These are phyloP conservation scores for Hygrophoropsis aurantiaca DNA, from an alignment of 768 basidiomycete genomes.

Conservation along the genomic window DNA sequence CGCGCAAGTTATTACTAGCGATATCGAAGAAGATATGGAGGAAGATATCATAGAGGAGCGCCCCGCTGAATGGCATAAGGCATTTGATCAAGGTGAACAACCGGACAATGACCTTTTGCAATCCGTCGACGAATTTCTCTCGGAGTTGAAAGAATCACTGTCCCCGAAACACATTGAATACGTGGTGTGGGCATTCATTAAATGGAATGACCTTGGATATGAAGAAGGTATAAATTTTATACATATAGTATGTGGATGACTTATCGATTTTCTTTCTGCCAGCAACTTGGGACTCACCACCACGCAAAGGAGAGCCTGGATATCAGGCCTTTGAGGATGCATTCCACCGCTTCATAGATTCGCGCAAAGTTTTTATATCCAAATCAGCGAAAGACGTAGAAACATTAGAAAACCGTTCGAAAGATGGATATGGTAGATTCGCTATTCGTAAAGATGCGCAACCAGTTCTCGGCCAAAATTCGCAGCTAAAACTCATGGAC, in stretches of 20 bases:
- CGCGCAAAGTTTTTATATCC: constrained; percentile 61
- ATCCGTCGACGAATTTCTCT: constrained; percentile 56
- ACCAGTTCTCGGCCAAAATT: constrained; percentile 66
- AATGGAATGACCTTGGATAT: constrained; percentile 94
- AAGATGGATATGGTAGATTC: constrained; percentile 52
- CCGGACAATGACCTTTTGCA: constrained; percentile 56
- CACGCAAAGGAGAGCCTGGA: constrained; percentile 51
- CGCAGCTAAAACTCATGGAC: constrained; percentile 71
- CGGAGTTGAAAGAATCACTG: constrained; percentile 41
- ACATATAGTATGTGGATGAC: too few species aligned
- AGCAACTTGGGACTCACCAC: constrained; percentile 96
- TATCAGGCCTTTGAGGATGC: constrained; percentile 69
- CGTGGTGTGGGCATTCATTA: constrained; percentile 83
- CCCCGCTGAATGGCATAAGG: constrained; percentile 17
- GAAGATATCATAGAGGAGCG: constrained; percentile 22
- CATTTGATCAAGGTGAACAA: constrained; percentile 61
- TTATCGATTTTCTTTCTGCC: too few species aligned
- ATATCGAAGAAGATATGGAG: constrained; percentile 26
- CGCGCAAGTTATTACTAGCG: too few species aligned
- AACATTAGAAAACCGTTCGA: constrained; percentile 51
- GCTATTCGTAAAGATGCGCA: constrained; percentile 49
- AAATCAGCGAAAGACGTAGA: constrained; percentile 39
- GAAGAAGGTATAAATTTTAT: too few species aligned
- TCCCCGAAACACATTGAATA: constrained; percentile 50
- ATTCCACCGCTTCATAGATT: constrained; percentile 62